phyloP scores from a whole-genome alignment of 2,329 filamentous ascomycete genomes.

The Apiospora phragmitis region DNA sequence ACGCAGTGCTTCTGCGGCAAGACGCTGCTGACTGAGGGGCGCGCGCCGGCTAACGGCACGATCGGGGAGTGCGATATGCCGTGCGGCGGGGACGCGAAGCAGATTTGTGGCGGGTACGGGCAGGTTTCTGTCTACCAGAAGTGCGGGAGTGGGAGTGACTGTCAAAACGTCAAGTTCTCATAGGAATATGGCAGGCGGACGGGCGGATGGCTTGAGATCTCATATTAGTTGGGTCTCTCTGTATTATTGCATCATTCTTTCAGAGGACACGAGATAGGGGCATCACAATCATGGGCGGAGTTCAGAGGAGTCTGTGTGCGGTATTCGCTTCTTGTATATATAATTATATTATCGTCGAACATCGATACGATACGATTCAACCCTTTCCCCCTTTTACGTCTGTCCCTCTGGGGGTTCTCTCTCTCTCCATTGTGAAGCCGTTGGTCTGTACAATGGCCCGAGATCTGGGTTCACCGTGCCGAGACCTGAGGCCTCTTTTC shows the following conservation, averaged over 20 bases:
- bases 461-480: not conserved
- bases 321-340: not conserved
- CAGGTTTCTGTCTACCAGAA: slow-evolving; percentile 37
- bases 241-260: not conserved
- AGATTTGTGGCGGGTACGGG: slow-evolving; percentile 39
- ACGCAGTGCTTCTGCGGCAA: slow-evolving; percentile 32
- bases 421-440: not conserved
- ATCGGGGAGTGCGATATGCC: slow-evolving; percentile 42
- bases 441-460: not conserved
- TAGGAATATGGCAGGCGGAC: not conserved
- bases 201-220: not conserved
- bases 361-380: not conserved
- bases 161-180: slow-evolving; percentile 21
- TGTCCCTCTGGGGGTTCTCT: not conserved
- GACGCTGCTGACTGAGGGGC: slow-evolving; percentile 24
- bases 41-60: slow-evolving; percentile 40
- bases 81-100: slow-evolving; percentile 37
- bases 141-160: slow-evolving; percentile 28
- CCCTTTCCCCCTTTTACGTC: not conserved
- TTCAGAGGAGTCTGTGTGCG: not conserved
- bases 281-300: not conserved
- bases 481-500: not conserved
- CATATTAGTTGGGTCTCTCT: not conserved
- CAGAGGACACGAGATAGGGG: not conserved
- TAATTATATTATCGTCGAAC: not conserved